phyloP scores from a whole-genome alignment of 2,329 filamentous ascomycete genomes.

The Parastagonospora nodorum region DNA sequence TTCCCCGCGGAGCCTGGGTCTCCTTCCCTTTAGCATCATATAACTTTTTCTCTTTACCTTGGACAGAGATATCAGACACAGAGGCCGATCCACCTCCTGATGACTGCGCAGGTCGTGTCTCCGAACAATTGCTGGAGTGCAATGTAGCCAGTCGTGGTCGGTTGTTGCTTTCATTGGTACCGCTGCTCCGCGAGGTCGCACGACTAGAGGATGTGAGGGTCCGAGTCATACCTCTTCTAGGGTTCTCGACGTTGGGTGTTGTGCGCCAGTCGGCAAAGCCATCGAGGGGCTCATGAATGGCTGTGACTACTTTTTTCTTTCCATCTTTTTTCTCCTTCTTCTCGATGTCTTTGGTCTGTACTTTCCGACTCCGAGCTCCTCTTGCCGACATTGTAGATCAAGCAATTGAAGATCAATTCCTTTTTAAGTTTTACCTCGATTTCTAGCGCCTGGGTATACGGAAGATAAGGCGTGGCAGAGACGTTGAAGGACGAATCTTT shows the following conservation, averaged over 20 bases:
- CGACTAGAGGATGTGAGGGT: conserved; percentile 37
- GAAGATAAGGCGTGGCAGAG: neutral
- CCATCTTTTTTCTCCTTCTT: conserved; percentile 47
- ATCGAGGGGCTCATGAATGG: conserved; percentile 28
- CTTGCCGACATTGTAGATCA: conserved; percentile 43
- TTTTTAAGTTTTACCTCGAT: neutral
- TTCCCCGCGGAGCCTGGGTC: conserved; percentile 44
- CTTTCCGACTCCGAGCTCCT: conserved; percentile 48
- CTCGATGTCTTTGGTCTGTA: conserved; percentile 46
- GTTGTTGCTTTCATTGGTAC: conserved; percentile 26
- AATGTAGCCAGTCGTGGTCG: conserved; percentile 25
- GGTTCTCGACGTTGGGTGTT: conserved; percentile 25
- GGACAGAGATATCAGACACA: conserved; percentile 34
- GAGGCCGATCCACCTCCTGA: conserved; percentile 29
- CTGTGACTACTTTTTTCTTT: conserved; percentile 35
- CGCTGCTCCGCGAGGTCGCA: conserved; percentile 36
- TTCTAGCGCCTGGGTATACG: neutral
- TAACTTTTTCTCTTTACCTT: conserved; percentile 38
- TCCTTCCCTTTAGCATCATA: conserved; percentile 46
- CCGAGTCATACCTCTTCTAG: conserved; percentile 26
- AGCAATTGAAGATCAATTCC: neutral
- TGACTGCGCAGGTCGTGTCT: conserved; percentile 22
- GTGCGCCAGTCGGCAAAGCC: conserved; percentile 36
- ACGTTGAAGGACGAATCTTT: neutral
- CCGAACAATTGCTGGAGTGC: conserved; percentile 30